phyloP scores from a whole-genome alignment of 2,329 filamentous ascomycete species.

The Gliomastix tumulicola region DNA sequence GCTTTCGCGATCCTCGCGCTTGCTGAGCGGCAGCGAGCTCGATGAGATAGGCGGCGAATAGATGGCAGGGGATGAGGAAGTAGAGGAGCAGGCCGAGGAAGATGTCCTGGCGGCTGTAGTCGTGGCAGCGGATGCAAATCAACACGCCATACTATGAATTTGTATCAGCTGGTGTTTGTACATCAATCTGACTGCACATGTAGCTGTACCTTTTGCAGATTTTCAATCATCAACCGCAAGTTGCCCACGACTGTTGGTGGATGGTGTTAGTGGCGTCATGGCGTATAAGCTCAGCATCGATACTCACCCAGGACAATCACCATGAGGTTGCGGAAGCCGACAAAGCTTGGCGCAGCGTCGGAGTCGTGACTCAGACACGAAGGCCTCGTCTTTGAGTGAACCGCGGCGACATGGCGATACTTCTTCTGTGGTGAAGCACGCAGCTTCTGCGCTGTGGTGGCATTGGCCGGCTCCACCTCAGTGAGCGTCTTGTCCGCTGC shows the following conservation, averaged over 20 bases:
- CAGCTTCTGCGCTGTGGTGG: constrained; percentile 12
- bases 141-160: constrained; percentile 80
- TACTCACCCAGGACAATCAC: constrained; percentile 75
- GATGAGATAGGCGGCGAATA: constrained; percentile 85
- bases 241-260: constrained; percentile 72
- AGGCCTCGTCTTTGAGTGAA: constrained; percentile 64
- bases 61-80: constrained; percentile 80
- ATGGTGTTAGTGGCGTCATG: not conserved
- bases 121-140: constrained; percentile 85
- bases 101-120: constrained; percentile 74
- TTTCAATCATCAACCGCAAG: constrained; percentile 89
- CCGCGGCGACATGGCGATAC: constrained; percentile 87
- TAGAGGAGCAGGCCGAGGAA: constrained; percentile 72
- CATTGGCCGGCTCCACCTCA: constrained; percentile 13
- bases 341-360: constrained; percentile 67
- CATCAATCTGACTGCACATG: too few relatives aligned
- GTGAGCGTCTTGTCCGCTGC: constrained; percentile 16
- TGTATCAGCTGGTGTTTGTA: constrained; percentile 6
- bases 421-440: constrained; percentile 39
- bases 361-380: constrained; percentile 87
- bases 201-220: constrained; percentile 75
- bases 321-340: constrained; percentile 95
- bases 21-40: constrained; percentile 77
- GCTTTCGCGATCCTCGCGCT: constrained; percentile 61
- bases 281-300: constrained; percentile 1